Base-by-base conservation (phyloP, 116 monocot genomes). In the Cymodocea nodosa region DNA sequence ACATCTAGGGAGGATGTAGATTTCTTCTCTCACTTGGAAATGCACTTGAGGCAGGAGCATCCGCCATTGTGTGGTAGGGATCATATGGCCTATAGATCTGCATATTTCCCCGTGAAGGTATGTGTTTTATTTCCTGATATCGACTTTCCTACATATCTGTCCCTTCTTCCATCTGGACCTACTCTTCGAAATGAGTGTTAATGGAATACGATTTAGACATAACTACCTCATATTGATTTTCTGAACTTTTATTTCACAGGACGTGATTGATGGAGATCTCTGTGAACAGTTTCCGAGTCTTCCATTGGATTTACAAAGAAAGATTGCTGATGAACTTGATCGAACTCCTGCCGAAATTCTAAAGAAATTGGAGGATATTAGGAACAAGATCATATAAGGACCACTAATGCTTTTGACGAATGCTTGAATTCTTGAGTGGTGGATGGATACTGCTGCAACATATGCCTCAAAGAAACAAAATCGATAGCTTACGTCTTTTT, bases 61-160 rank as follows among this genome's bases (percentile, higher is more conserved):
- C 95, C 95, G 16, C 95, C 95, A 61, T 70, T 97, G 36, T 97
- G 95, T 52, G 95, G 95, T 40, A 83, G 95, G 66, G 95, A 97
- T 60, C 95, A 97, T 60, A 85, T 90, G 85, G 77, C 95, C 52
- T 97, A 79, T 59, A 73, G 95, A 70, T 97, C 95, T 68, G 87
- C 95, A 24, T 97, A 90, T 77, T 90, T 97, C 39, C 95, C 95
- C 35, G 95, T 97, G 24, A 97, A 97, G 95, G 95, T 97, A 67
- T 53, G 11, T 58, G 20, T 66, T 30, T n/a, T 52, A 0, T 7
- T 65, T 10, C 23, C 65, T 5, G 12, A 15, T 51, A 30, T 30
- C 51, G 13, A 15, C 3, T 50, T 60, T 34, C 30, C 6, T 8
- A 60, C 44, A 44, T 11, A 44, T 8, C 44, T 6, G 6, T 44